phyloP scores from a whole-genome alignment of 1,284 basidiomycete genomes.

The Tylopilus sp. region DNA sequence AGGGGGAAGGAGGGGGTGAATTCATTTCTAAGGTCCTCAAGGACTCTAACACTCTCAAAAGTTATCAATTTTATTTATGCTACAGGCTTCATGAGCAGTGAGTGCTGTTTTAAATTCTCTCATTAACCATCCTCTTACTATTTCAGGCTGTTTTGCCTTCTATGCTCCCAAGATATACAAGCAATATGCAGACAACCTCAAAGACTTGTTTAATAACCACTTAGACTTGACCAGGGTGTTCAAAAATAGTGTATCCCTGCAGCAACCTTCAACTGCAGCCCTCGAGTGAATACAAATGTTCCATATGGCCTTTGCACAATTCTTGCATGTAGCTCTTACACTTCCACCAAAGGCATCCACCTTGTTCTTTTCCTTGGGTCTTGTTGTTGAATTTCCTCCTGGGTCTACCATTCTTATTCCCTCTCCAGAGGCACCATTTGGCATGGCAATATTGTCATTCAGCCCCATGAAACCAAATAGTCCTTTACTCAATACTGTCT shows the following conservation, averaged over 20 bases:
- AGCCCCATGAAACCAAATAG: too few species aligned
- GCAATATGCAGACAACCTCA: not conserved
- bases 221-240: not conserved
- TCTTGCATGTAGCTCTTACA: too few species aligned
- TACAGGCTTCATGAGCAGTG: not conserved
- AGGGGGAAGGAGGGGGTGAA: too few species aligned
- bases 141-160: not conserved
- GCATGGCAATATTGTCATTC: not conserved
- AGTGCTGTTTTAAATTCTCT: too few species aligned
- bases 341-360: too few species aligned
- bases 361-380: not conserved
- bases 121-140: too few species aligned
- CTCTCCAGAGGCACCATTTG: not conserved
- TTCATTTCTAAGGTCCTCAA: too few species aligned
- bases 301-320: too few species aligned
- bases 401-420: not conserved
- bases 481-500: too few species aligned
- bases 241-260: not conserved
- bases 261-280: not conserved
- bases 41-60: too few species aligned
- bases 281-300: not conserved
- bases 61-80: too few species aligned
- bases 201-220: not conserved
- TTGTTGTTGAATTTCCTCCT: not conserved
- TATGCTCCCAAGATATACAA: not conserved